Evolutionary conservation across 2,329 filamentous ascomycete genomes (phyloP), one percentile per base, ranked within the genome.

Genomic region (Fusarium napiforme): DNA sequence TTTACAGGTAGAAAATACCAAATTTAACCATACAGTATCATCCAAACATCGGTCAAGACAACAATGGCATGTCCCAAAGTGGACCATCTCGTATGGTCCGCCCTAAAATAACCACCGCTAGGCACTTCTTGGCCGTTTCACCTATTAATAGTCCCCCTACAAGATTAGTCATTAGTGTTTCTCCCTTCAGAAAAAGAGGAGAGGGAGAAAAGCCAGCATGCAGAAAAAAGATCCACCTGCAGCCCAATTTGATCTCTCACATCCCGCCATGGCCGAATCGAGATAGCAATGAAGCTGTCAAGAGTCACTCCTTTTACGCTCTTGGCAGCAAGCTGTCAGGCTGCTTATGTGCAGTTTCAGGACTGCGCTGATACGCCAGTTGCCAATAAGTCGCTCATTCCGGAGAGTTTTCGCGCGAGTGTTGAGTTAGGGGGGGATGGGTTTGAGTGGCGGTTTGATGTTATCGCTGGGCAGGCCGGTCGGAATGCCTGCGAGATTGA

Each of bases 341-440:
- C 52, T n/a, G 70, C 70, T 30, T 60, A 63, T 40, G 52, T 73
- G 15, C 70, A 71, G 50, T 73, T 71, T 0, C 70, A 56, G n/a
- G 53, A 73, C 18, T 73, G 70, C 7, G 43, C 37, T 5, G 45
- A 71, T 4, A 23, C 14, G 9, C 4, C 30, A 3, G 9, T 19
- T 2, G n/a, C 46, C 5, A 21, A 60, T 14, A 26, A 21, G 16
- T 52, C 50, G 32, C 23, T 73, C 21, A 67, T 59, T 43, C 70
- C 60, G 2, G 52, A 67, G 42, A 72, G 70, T 18, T 66, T 73
- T 40, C 46, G 23, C 16, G 70, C 70, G 0, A 46, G 10, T 2
- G 56, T 67, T 14, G 26, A 57, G 28, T 18, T 28, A 4, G 37
- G 28, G 23, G 19, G 12, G n/a, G 19, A 49, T 28, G 34, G 39